Evolutionary conservation across 2,329 filamentous ascomycete genomes (phyloP).

Genomic region (Aspergillus eucalypticola): DNA sequence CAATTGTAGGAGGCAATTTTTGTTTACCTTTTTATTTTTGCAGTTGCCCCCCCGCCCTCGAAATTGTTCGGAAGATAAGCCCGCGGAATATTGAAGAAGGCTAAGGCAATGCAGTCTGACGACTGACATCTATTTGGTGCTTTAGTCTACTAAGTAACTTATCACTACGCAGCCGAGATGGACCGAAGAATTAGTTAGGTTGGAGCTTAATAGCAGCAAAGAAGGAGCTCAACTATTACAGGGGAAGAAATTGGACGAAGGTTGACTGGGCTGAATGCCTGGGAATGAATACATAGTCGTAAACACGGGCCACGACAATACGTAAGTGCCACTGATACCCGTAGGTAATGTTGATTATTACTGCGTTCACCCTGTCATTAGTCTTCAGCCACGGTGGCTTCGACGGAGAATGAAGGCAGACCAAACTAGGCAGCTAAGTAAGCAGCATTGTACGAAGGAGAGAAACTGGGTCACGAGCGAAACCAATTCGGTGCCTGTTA

Average conservation of each 20-base stretch:
- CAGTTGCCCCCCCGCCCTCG: too few relatives aligned
- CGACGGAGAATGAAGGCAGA: slow-evolving; percentile 11
- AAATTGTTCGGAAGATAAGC: neutral
- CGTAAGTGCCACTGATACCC: neutral
- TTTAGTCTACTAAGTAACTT: neutral
- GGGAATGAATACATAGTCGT: neutral
- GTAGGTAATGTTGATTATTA: neutral
- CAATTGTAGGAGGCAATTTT: neutral
- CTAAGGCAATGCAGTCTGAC: neutral
- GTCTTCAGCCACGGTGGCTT: slow-evolving; percentile 24
- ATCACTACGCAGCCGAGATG: neutral
- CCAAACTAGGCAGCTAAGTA: slow-evolving; percentile 15
- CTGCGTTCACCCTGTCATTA: neutral
- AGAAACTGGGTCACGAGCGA: neutral
- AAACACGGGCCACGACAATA: neutral
- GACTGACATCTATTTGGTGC: neutral
- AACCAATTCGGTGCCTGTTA: neutral
- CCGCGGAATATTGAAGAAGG: too few relatives aligned
- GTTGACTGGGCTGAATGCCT: neutral
- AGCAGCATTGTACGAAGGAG: neutral
- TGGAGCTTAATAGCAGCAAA: neutral
- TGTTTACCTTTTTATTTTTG: too few relatives aligned
- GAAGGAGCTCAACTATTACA: neutral
- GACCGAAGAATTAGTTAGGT: neutral
- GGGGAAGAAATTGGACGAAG: neutral